These are phyloP conservation scores for Heterobasidion occidentale DNA, from an alignment of 1,284 basidiomycete genomes.

Conservation along the genomic window DNA sequence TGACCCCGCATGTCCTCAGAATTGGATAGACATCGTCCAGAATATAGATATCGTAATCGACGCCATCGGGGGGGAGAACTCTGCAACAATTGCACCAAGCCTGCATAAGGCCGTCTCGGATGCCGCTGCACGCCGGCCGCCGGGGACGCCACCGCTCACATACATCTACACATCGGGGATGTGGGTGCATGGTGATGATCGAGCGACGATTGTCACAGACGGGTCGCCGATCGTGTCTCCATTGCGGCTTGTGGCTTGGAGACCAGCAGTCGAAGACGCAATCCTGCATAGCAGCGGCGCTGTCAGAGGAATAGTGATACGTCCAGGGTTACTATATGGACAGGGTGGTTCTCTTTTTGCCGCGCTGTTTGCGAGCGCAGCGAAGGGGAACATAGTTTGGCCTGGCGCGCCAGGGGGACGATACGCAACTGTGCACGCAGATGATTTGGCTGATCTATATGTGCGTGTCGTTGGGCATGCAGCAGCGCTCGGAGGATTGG, in stretches of 20 bases:
- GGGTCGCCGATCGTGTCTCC: constrained; percentile 24
- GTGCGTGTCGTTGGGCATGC: constrained; percentile 34
- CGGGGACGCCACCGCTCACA: constrained; percentile 29
- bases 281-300: constrained; percentile 20
- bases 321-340: constrained; percentile 41
- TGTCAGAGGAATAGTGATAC: constrained; percentile 43
- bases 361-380: constrained; percentile 29
- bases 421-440: constrained; percentile 34
- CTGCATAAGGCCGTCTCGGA: constrained; percentile 28
- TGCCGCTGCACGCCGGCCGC: constrained; percentile 14
- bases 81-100: constrained; percentile 12
- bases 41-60: constrained; percentile 39
- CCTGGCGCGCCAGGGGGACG: constrained; percentile 33
- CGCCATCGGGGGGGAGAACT: constrained; percentile 18
- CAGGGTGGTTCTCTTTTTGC: constrained; percentile 32
- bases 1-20: constrained; percentile 17
- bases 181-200: constrained; percentile 39
- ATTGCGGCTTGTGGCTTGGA: constrained; percentile 26
- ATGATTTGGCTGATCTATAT: constrained; percentile 44
- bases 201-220: constrained; percentile 24
- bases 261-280: constrained; percentile 26
- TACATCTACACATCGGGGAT: constrained; percentile 44
- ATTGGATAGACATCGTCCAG: constrained; percentile 31
- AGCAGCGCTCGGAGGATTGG: constrained; percentile 28
- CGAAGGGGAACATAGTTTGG: constrained; percentile 28